Evolutionary conservation across 1,284 basidiomycete genomes (phyloP).

Genomic region (Thecaphora frezii): DNA sequence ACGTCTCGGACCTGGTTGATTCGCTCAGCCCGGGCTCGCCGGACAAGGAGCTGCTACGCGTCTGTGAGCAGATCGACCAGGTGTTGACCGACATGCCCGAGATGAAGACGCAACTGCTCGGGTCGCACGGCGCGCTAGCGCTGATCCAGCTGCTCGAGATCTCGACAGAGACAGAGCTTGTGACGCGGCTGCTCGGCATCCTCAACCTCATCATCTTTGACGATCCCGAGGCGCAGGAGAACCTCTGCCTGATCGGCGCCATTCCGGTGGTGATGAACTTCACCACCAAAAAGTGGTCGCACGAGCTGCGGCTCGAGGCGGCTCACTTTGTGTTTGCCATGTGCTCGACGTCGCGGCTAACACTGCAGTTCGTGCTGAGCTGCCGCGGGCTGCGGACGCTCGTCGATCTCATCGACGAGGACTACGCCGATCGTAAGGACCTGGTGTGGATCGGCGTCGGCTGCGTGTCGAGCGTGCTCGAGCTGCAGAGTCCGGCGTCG

Average conservation of each 20-base stretch:
- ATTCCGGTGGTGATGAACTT: constrained; percentile 66
- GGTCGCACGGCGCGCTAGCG: constrained; percentile 89
- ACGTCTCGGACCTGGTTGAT: constrained; percentile 81
- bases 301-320: constrained; percentile 90
- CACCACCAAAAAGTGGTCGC: constrained; percentile 88
- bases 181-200: constrained; percentile 79
- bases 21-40: constrained; percentile 77
- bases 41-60: constrained; percentile 76
- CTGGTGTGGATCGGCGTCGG: constrained; percentile 92
- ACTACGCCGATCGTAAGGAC: constrained; percentile 81
- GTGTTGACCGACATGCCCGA: constrained; percentile 83
- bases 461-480: constrained; percentile 91
- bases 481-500: constrained; percentile 85
- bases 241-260: constrained; percentile 83
- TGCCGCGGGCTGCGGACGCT: constrained; percentile 90
- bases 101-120: constrained; percentile 83
- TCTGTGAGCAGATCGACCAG: constrained; percentile 81
- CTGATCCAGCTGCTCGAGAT: constrained; percentile 89
- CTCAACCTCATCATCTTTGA: constrained; percentile 84
- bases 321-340: constrained; percentile 90
- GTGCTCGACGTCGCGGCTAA: constrained; percentile 87
- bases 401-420: constrained; percentile 92
- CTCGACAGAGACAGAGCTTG: constrained; percentile 75
- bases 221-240: constrained; percentile 85
- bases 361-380: constrained; percentile 64